Conservation (phyloP, 2,329 filamentous ascomycete genomes). For the Ceratocystis cacaofunesta region DNA sequence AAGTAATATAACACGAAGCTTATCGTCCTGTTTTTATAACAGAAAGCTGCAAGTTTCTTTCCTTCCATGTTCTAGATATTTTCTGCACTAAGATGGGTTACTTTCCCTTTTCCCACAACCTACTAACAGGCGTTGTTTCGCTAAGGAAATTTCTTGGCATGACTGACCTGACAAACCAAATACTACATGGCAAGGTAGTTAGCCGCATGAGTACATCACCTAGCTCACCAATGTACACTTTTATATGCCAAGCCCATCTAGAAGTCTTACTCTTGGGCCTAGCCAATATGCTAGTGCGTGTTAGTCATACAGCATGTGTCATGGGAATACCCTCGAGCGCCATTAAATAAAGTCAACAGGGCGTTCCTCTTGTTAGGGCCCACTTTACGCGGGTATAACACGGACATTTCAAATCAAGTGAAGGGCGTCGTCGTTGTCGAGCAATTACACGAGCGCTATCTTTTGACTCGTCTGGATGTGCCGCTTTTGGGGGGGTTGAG, state of each 20-base stretch:
- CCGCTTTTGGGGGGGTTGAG: neutral
- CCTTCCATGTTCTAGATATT: too few species aligned
- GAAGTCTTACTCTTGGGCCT: neutral
- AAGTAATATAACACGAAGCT: neutral
- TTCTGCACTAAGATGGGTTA: too few species aligned
- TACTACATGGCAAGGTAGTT: too few species aligned
- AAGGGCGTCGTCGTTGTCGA: neutral
- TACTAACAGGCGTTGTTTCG: too few species aligned
- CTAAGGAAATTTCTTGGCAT: too few species aligned
- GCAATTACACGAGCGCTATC: neutral
- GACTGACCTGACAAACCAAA: too few species aligned
- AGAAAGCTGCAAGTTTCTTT: too few species aligned
- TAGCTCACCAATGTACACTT: too few species aligned
- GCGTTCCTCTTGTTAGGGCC: neutral
- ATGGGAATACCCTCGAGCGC: neutral
- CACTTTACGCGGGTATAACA: neutral
- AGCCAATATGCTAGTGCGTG: neutral
- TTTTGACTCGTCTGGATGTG: neutral
- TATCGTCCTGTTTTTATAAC: too few species aligned
- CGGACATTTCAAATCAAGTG: neutral
- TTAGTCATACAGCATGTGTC: constrained; percentile 4
- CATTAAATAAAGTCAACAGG: neutral
- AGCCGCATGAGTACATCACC: too few species aligned
- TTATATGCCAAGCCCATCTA: too few species aligned
- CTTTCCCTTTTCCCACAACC: too few species aligned